These are phyloP conservation scores for Adansonia gregorii DNA, from an alignment of 441 rosid species.

Conservation along the genomic window DNA sequence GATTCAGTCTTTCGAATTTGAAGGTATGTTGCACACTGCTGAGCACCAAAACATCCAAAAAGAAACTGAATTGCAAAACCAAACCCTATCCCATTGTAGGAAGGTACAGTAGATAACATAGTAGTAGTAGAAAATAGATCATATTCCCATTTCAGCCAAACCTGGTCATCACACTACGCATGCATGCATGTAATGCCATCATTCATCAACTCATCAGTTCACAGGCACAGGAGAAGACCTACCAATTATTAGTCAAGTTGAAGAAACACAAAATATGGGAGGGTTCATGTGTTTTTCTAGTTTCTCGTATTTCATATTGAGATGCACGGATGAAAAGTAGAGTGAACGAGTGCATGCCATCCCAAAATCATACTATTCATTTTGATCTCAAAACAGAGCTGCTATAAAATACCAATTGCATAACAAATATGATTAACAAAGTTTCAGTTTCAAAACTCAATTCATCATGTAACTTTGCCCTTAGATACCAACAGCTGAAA, in stretches of 20 bases:
- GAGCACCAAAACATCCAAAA: not conserved
- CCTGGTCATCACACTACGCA: too few relatives aligned
- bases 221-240: not conserved
- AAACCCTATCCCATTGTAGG: too few relatives aligned
- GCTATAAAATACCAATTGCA: not conserved
- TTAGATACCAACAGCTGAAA: conserved; percentile 30
- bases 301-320: not conserved
- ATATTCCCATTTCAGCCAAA: too few relatives aligned
- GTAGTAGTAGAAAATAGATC: too few relatives aligned
- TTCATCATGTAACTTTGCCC: conserved; percentile 6
- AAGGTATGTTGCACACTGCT: not conserved
- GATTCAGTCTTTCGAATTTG: too few relatives aligned
- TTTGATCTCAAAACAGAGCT: not conserved
- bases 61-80: too few relatives aligned
- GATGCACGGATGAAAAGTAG: not conserved
- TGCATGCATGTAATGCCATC: not conserved
- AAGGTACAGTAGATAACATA: too few relatives aligned
- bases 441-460: not conserved
- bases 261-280: not conserved
- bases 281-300: not conserved
- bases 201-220: not conserved
- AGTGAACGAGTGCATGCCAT: not conserved
- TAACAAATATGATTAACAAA: not conserved
- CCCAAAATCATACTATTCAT: not conserved
- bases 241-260: not conserved